Base-by-base conservation (phyloP, 352 stramenopile genomes). In the Plasmopara halstedii region DNA sequence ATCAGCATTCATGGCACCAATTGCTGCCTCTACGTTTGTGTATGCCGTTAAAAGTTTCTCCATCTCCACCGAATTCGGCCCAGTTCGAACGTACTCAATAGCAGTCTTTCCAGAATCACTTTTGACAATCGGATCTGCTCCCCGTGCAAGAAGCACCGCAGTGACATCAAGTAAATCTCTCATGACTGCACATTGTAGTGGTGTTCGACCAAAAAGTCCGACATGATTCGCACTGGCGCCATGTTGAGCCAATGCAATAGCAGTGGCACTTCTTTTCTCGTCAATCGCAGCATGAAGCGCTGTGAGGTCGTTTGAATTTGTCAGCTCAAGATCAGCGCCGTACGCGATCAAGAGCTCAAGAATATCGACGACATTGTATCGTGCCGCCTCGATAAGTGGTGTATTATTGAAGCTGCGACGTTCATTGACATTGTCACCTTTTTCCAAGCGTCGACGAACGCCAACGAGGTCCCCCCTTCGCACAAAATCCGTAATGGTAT, bases 361-460 rank as follows among this genome's bases (percentile, higher is more conserved):
- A 11, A 52, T 47, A 6, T 19, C 41, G 9, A 50, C 21, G 29
- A 37, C 36, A n/a, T 37, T 46, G n/a, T 47, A 20, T 14, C 15
- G 14, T 21, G 42, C 50, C 11, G 42, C 50, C 17, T 50, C 42
- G 1, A 58, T 46, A 1, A 58, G 37, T 19, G 50, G 50, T 4
- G 50, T 48, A 13, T 15, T 29, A 6, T 43, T 38, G 9, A 43
- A 42, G 3, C 41, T 34, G n/a, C 42, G n/a, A 13, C 42, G 42
- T 18, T 58, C 42, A 22, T 58, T 58, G 3, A 58, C 35, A 20
- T 58, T 29, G 50, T 58, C 50, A 7, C 50, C 36, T 18, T 47
- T 14, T 11, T 58, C 50, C 36, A 58, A 20, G 26, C 50, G 50
- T 22, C 50, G 36, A 13, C 50, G 34, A 38, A 43, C 50, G 8